A percentile compares a stretch with the other conserved stretches of the same genome.
Evolutionary conservation across 1,139 yeast species (phyloP).

Genomic region (Hansenula sp.): DNA sequence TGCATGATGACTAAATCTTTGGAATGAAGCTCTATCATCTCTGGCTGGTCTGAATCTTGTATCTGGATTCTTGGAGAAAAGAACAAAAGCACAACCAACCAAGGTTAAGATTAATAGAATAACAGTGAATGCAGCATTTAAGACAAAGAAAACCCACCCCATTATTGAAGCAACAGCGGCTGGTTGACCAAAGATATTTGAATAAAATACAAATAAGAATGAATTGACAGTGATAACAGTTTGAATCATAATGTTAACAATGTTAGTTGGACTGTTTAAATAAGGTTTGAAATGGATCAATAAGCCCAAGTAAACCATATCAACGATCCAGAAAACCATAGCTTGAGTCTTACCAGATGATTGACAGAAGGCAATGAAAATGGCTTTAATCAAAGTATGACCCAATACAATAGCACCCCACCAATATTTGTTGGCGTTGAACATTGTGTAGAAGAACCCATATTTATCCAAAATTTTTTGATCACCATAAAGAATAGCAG

Average conservation of each 20-base stretch:
- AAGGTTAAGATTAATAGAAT: slow-evolving; percentile 59
- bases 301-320: slow-evolving; percentile 56
- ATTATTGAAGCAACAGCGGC: slow-evolving; percentile 65
- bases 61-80: slow-evolving; percentile 75
- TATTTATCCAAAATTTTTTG: slow-evolving; percentile 58
- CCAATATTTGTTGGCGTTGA: slow-evolving; percentile 70
- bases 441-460: slow-evolving; percentile 83
- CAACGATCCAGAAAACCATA: slow-evolving; percentile 59
- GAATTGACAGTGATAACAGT: slow-evolving; percentile 66
- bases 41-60: slow-evolving; percentile 78
- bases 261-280: slow-evolving; percentile 69
- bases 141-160: slow-evolving; percentile 77
- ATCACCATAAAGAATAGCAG: slow-evolving; percentile 74
- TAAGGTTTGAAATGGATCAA: slow-evolving; percentile 61
- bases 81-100: slow-evolving; percentile 50
- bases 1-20: slow-evolving; percentile 37
- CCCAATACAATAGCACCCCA: slow-evolving; percentile 58
- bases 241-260: slow-evolving; percentile 59
- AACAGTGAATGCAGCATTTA: slow-evolving; percentile 75
- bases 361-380: slow-evolving; percentile 69
- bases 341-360: slow-evolving; percentile 68
- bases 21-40: slow-evolving; percentile 83
- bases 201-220: slow-evolving; percentile 69
- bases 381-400: slow-evolving; percentile 54
- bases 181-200: slow-evolving; percentile 67